Conservation (phyloP, 2,329 filamentous ascomycete genomes). For the Setomelanomma holmii region DNA sequence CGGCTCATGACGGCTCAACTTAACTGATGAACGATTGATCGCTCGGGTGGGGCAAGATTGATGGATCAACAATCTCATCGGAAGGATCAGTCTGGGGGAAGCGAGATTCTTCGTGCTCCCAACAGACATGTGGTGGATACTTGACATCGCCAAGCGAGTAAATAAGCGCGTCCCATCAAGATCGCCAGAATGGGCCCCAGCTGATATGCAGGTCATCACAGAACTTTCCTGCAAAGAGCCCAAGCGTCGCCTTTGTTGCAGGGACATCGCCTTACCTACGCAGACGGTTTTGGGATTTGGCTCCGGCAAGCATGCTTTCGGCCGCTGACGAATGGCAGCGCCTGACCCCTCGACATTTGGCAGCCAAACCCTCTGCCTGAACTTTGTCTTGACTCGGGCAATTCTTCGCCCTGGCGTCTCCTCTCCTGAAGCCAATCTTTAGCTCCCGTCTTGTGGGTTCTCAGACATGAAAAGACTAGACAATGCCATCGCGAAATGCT, state of each 20-base stretch:
- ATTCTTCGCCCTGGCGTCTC: conserved; percentile 14
- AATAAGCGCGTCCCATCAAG: not conserved
- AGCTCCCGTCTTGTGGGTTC: conserved; percentile 17
- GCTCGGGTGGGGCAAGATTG: not conserved
- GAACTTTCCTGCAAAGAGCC: conserved; percentile 4
- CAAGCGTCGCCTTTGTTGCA: conserved; percentile 7
- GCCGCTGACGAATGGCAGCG: conserved; percentile 2
- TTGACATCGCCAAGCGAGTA: conserved; percentile 8
- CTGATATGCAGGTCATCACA: conserved; percentile 13
- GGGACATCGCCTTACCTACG: conserved; percentile 12
- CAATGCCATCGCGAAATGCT: not conserved
- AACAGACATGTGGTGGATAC: conserved; percentile 1
- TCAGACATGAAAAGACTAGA: conserved; percentile 18
- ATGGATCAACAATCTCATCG: not conserved
- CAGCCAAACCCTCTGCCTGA: conserved; percentile 7
- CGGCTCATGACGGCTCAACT: not conserved
- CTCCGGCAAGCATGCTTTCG: conserved; percentile 3
- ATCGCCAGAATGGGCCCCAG: conserved; percentile 9
- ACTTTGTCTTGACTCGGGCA: conserved; percentile 28
- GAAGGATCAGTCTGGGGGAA: not conserved
- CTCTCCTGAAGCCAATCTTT: conserved; percentile 22
- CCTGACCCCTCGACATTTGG: conserved; percentile 2
- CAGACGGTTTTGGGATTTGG: conserved; percentile 4
- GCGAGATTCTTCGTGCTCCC: not conserved
- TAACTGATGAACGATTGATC: not conserved